Base-by-base conservation (phyloP, 2,329 filamentous ascomycete genomes). In the Arthroderma sp. region DNA sequence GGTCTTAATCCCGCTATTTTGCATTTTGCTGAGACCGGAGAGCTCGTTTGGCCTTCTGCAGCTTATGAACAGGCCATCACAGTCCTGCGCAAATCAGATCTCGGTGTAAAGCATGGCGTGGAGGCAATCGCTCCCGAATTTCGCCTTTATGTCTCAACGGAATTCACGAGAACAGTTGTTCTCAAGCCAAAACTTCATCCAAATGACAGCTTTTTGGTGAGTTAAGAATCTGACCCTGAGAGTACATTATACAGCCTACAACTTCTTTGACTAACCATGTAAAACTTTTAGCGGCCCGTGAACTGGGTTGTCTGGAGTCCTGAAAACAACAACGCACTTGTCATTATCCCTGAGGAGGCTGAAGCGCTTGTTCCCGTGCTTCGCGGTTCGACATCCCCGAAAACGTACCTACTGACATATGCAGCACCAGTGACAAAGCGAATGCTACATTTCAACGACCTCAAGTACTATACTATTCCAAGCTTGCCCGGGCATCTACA, bases 281-380 rank as follows among this genome's bases (percentile, higher is more conserved):
- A 36, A 5, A 7, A 34, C n/a, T n/a, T 65, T 31, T 45, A 61
- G 50, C 65, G 71, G 1, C 59, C 72, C 0, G 73, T 80, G 0
- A 72, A 77, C 29, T 84, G 77, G 78, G 54, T 83, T 3, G 57
- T 83, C 0, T 80, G 72, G 70, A 74, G 70, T 46, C 50, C 51
- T 0, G n/a, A 50, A 0, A 61, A 61, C 0, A 53, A 73, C 5
- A 70, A 63, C 0, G 79, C 70, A 0, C 48, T 84, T 0, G 56
- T 83, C 1, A 54, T 83, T 2, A 75, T 74, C 30, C 74, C 78
- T 0, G 78, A 83, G 51, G 80, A 84, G 55, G 76, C 71, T 0
- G 75, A 83, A 45, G 40, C 52, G 0, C 49, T 82, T 0, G 64
- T 83, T 4, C 65, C 67, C 0, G 49, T 66, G 0, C 50, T 80